These are phyloP conservation scores for Diaporthe humulicola DNA, from an alignment of 2,329 filamentous ascomycete species.

Conservation along the genomic window DNA sequence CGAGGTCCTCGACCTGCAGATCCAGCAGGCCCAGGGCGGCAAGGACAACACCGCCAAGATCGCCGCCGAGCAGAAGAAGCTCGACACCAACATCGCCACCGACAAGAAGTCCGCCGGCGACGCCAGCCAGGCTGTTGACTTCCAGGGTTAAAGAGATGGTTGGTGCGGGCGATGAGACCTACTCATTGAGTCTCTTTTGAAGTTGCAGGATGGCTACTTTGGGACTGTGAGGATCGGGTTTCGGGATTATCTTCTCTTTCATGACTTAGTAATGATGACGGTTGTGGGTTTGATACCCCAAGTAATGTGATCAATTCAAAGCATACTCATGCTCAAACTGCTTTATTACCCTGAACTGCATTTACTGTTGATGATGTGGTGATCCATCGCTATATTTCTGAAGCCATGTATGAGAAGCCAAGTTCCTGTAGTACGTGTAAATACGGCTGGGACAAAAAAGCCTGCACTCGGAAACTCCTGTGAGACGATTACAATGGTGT, in stretches of 20 bases:
- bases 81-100: slow-evolving; percentile 63
- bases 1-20: slow-evolving; percentile 63
- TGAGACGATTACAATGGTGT: no score
- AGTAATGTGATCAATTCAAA: slow-evolving; percentile 20
- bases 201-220: not conserved
- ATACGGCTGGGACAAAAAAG: not conserved
- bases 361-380: not conserved
- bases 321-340: not conserved
- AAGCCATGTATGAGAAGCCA: not conserved
- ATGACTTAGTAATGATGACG: slow-evolving; percentile 27
- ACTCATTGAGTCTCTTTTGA: not conserved
- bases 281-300: slow-evolving; percentile 34
- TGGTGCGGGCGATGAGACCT: not conserved
- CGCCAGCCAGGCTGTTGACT: slow-evolving; percentile 53
- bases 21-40: slow-evolving; percentile 63
- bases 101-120: slow-evolving; percentile 53
- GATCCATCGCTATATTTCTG: not conserved
- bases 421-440: not conserved
- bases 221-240: not conserved
- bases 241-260: not conserved
- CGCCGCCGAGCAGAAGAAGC: slow-evolving; percentile 62
- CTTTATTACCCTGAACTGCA: not conserved
- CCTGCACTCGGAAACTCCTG: not conserved
- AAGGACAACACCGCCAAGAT: slow-evolving; percentile 58
- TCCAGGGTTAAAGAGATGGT: slow-evolving; percentile 45